A percentile compares a stretch with the other conserved stretches of the same genome.
phyloP scores from a whole-genome alignment of 1,139 yeast genomes.

The Sugiyamaella castrensis region DNA sequence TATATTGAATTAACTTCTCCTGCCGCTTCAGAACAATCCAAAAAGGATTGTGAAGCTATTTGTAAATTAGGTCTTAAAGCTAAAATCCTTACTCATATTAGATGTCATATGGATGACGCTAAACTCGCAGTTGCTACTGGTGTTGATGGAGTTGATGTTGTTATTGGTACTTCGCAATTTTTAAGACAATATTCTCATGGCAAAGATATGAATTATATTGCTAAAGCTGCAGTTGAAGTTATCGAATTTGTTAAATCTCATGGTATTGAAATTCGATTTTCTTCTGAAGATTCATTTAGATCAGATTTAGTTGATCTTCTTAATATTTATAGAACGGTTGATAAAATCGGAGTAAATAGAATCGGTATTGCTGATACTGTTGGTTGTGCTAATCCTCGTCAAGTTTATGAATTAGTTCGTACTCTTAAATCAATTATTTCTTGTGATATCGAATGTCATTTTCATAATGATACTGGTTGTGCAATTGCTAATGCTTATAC shows the following conservation, averaged over 20 bases:
- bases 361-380: conserved; percentile 99
- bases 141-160: conserved; percentile 98
- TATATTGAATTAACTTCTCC: conserved; percentile 97
- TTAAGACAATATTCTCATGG: conserved; percentile 95
- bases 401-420: conserved; percentile 92
- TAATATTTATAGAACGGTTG: conserved; percentile 94
- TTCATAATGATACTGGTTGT: conserved; percentile 99
- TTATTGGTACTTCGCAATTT: conserved; percentile 95
- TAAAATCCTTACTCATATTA: conserved; percentile 84
- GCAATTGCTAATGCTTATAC: conserved; percentile 98
- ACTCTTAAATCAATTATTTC: conserved; percentile 91
- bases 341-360: conserved; percentile 96
- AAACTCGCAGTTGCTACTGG: conserved; percentile 96
- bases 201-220: conserved; percentile 97
- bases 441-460: conserved; percentile 97
- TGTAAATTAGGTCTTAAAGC: conserved; percentile 96
- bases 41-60: conserved; percentile 94
- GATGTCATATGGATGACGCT: conserved; percentile 99
- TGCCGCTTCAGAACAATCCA: conserved; percentile 93
- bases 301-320: conserved; percentile 92
- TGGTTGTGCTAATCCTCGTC: conserved; percentile 99
- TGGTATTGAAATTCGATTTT: conserved; percentile 95
- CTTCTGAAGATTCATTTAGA: conserved; percentile 97
- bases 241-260: conserved; percentile 96
- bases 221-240: conserved; percentile 93